A percentile compares a stretch with the other conserved stretches of the same genome.
These are phyloP conservation scores for Lepiota venenata DNA, from an alignment of 768 basidiomycete genomes.

Conservation along the genomic window DNA sequence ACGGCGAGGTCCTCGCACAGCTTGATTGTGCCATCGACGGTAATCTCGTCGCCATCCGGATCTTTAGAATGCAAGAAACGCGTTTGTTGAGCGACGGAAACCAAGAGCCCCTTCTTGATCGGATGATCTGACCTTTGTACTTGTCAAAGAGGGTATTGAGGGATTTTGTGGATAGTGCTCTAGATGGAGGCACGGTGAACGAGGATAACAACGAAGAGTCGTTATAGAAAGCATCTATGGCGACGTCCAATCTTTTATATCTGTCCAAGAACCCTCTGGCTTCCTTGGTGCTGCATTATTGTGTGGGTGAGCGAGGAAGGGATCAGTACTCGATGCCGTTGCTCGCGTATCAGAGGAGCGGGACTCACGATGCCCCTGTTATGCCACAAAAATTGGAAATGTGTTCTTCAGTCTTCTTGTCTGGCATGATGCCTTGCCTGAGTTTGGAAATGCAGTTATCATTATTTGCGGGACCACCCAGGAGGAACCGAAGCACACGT, in stretches of 20 bases:
- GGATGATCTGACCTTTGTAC: conserved; percentile 54
- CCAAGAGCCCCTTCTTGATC: neutral
- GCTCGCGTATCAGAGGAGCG: neutral
- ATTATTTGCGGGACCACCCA: neutral
- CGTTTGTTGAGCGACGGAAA: neutral
- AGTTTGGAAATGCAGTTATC: conserved; percentile 2
- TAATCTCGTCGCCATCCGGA: conserved; percentile 57
- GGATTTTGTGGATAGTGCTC: conserved; percentile 47
- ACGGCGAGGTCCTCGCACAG: conserved; percentile 69
- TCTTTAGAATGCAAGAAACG: conserved; percentile 32
- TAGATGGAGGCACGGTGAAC: conserved; percentile 7
- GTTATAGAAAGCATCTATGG: conserved; percentile 70
- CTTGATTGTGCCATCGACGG: conserved; percentile 76
- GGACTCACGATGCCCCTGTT: conserved; percentile 69
- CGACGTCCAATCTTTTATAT: conserved; percentile 67
- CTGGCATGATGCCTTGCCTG: conserved; percentile 24
- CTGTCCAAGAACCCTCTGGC: conserved; percentile 69
- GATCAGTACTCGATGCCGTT: conserved; percentile 19
- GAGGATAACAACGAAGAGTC: conserved; percentile 26
- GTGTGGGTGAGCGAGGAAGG: neutral
- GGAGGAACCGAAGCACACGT: conserved; percentile 5
- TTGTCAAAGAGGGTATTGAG: conserved; percentile 56
- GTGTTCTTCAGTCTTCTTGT: conserved; percentile 45
- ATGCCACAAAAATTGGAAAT: conserved; percentile 59
- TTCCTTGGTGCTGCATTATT: conserved; percentile 41